phyloP scores from a whole-genome alignment of 768 basidiomycete genomes.

The Austroboletus eburneus region DNA sequence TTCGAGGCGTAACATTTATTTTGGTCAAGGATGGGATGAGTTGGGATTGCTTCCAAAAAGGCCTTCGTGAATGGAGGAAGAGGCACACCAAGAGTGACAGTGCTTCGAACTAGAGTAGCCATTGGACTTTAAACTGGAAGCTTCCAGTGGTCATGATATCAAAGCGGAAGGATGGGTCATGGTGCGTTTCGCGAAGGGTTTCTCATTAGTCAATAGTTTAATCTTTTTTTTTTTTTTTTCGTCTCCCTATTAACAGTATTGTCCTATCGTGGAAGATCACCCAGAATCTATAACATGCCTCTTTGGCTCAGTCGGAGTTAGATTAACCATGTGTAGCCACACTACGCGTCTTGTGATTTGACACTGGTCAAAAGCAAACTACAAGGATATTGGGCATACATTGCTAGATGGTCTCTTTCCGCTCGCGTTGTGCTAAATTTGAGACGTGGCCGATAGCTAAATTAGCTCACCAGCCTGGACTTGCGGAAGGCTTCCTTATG shows the following conservation, averaged over 20 bases:
- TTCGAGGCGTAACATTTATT: constrained; percentile 73
- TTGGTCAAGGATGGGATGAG: constrained; percentile 64
- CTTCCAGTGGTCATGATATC: too few relatives aligned
- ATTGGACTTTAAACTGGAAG: not conserved
- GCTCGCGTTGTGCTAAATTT: too few relatives aligned
- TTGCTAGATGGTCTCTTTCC: not conserved
- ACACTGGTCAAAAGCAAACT: not conserved
- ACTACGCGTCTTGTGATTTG: too few relatives aligned
- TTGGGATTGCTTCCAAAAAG: constrained; percentile 60
- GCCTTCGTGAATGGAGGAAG: constrained; percentile 66
- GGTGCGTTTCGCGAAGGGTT: constrained; percentile 6
- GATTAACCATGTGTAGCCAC: not conserved
- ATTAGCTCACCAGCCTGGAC: constrained; percentile 10
- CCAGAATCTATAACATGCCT: not conserved
- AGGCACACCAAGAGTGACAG: constrained; percentile 29
- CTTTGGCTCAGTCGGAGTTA: not conserved
- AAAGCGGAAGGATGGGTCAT: not conserved
- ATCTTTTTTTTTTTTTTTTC: not conserved
- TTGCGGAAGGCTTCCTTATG: too few relatives aligned
- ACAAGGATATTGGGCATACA: not conserved
- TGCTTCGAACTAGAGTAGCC: constrained; percentile 6
- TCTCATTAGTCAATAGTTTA: not conserved
- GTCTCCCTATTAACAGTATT: not conserved
- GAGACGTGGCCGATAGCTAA: constrained; percentile 25
- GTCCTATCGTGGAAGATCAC: constrained; percentile 11